A percentile compares a stretch with the other conserved stretches of the same genome.
phyloP scores from a whole-genome alignment of 257 asterid species.

The Jasminum sambac region DNA sequence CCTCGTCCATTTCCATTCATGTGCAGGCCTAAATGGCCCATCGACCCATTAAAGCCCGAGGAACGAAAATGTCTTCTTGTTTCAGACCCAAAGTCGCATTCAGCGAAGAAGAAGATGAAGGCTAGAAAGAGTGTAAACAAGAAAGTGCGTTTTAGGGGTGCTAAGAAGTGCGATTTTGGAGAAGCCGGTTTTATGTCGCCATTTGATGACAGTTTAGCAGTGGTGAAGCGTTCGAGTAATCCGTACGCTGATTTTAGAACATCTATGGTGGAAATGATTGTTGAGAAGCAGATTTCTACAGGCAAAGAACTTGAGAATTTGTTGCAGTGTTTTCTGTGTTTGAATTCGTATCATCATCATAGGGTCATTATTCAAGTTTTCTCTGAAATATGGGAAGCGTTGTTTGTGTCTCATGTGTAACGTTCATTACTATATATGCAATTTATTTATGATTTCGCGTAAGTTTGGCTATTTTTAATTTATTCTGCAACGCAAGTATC shows the following conservation, averaged over 20 bases:
- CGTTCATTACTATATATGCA: background rate
- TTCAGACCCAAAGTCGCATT: conserved; percentile 7
- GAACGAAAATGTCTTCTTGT: conserved; percentile 19
- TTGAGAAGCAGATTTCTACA: conserved; percentile 45
- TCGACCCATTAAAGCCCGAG: conserved; percentile 18
- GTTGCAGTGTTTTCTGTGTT: conserved; percentile 44
- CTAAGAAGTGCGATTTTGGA: conserved; percentile 3
- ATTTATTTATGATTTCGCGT: background rate
- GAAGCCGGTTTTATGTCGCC: background rate
- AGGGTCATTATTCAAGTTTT: conserved; percentile 46
- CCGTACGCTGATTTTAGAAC: conserved; percentile 53
- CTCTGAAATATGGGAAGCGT: conserved; percentile 50
- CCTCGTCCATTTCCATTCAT: conserved; percentile 28
- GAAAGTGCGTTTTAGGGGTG: conserved; percentile 15
- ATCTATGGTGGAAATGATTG: conserved; percentile 66
- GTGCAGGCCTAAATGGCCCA: conserved; percentile 18
- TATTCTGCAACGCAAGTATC: no score
- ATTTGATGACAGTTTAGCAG: conserved; percentile 36
- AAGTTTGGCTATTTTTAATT: no score
- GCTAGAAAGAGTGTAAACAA: conserved; percentile 5
- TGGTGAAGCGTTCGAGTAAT: conserved; percentile 56
- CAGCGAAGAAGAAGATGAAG: conserved; percentile 18
- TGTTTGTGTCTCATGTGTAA: background rate
- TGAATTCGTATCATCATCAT: conserved; percentile 52
- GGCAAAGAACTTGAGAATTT: conserved; percentile 44